Evolutionary conservation across 176 grass and related monocot genomes (phyloP).

Genomic region (Lolium multiflorum): DNA sequence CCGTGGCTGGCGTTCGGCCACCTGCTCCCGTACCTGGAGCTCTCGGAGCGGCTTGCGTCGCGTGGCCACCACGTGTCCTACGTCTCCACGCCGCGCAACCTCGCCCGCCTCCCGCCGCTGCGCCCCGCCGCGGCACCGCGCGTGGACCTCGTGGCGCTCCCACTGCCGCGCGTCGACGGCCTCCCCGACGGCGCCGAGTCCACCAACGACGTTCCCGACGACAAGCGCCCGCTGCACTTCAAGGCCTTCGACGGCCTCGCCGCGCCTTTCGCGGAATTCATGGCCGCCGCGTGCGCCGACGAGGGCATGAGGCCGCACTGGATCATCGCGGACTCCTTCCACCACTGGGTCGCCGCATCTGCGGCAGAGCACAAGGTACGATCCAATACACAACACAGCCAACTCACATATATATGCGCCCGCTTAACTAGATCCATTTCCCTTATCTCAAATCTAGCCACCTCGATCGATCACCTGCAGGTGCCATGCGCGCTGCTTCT

Average conservation of each 20-base stretch:
- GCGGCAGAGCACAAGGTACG: not conserved
- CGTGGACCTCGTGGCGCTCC: not conserved
- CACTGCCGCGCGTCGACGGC: not conserved
- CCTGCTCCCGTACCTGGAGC: not conserved
- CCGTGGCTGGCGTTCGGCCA: not conserved
- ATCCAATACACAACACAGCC: not conserved
- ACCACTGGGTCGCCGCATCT: not conserved
- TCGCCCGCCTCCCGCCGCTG: not conserved
- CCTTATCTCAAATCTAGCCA: not conserved
- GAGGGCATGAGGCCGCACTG: not conserved
- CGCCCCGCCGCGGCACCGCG: not conserved
- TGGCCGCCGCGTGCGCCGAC: not conserved
- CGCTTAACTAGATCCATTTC: not conserved
- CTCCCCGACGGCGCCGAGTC: not conserved
- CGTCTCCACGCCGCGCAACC: not conserved
- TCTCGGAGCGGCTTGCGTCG: not conserved
- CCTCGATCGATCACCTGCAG: not conserved
- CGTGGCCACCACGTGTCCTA: not conserved
- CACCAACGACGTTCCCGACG: not conserved
- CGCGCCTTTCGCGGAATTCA: not conserved
- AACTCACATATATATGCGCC: not conserved
- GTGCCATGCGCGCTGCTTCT: not conserved
- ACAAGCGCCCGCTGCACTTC: not conserved
- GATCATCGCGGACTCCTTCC: not conserved
- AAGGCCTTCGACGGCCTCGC: not conserved